A percentile compares a stretch with the other conserved stretches of the same genome.
phyloP scores from a whole-genome alignment of 2,329 filamentous ascomycete genomes.

The Sporothrix variecibatus region DNA sequence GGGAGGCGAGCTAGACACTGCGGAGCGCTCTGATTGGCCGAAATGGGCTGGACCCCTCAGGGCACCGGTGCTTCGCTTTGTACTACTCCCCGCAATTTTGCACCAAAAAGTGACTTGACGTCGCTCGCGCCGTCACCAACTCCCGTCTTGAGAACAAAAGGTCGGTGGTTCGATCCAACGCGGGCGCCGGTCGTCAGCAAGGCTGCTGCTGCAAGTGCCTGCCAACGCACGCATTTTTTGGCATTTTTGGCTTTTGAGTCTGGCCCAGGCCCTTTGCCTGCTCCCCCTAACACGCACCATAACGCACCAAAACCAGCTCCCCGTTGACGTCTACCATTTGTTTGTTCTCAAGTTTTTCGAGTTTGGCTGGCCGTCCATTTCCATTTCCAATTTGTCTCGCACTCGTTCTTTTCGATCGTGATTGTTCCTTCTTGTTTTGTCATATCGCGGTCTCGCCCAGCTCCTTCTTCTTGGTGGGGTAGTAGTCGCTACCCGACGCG shows the following conservation, averaged over 20 bases:
- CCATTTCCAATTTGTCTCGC: not conserved
- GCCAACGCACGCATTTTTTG: not conserved
- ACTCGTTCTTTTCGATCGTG: not conserved
- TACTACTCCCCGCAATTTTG: not conserved
- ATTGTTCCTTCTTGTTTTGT: not conserved
- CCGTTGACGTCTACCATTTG: not conserved
- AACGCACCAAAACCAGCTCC: not conserved
- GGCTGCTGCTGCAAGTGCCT: not conserved
- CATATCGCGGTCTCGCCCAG: not conserved
- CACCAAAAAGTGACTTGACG: not conserved
- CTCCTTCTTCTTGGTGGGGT: not conserved
- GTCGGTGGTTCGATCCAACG: slow-evolving; percentile 13
- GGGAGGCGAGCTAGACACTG: not conserved
- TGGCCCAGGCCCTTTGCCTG: not conserved
- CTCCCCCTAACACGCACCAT: not conserved
- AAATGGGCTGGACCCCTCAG: too few relatives aligned
- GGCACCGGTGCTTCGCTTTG: not conserved
- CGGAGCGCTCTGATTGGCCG: slow-evolving; percentile 6
- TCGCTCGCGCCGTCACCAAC: slow-evolving; percentile 11
- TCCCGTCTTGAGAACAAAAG: not conserved
- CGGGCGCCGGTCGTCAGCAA: not conserved
- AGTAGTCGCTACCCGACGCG: not conserved
- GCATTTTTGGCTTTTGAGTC: not conserved
- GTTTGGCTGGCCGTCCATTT: not conserved
- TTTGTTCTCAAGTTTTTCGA: not conserved